These are phyloP conservation scores for Fagopyrum esculentum DNA, from an alignment of 148 eudicot species.

Conservation along the genomic window DNA sequence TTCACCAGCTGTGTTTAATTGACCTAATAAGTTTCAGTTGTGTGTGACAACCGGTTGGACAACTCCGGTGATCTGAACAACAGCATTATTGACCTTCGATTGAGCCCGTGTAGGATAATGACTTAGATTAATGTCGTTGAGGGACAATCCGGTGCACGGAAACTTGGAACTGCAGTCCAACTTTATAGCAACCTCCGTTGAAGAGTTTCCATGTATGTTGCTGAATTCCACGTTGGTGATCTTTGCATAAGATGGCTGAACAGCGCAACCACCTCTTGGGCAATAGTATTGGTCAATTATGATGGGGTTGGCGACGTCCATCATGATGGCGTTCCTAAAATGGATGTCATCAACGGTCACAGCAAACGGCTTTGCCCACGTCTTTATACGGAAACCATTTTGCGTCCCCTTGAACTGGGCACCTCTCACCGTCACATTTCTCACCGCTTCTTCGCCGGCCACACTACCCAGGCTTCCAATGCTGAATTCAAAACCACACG, in stretches of 20 bases:
- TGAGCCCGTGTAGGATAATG: constrained; percentile 13
- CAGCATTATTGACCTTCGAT: constrained; percentile 12
- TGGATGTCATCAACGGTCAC: constrained; percentile 32
- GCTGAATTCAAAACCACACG: constrained; percentile 18
- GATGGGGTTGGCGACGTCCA: constrained; percentile 50
- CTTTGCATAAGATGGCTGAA: constrained; percentile 48
- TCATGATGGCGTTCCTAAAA: constrained; percentile 37
- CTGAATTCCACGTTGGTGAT: constrained; percentile 36
- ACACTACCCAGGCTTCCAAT: constrained; percentile 44
- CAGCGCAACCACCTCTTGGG: constrained; percentile 17
- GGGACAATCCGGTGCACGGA: constrained; percentile 41
- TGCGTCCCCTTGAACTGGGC: constrained; percentile 34
- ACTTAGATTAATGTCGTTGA: constrained; percentile 34
- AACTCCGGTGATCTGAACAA: background rate
- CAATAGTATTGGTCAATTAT: constrained; percentile 63
- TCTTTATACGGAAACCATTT: constrained; percentile 68
- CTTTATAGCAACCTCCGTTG: constrained; percentile 28
- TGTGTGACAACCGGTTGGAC: background rate
- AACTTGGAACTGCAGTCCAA: constrained; percentile 39
- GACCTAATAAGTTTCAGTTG: background rate
- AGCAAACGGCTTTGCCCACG: constrained; percentile 31
- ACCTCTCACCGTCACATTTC: constrained; percentile 43
- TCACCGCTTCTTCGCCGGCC: constrained; percentile 26
- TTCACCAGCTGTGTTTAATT: background rate
- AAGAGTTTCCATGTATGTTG: constrained; percentile 42